A percentile compares a stretch with the other conserved stretches of the same genome.
phyloP scores from a whole-genome alignment of 2,329 filamentous ascomycete genomes.

The Didymella glomerata region DNA sequence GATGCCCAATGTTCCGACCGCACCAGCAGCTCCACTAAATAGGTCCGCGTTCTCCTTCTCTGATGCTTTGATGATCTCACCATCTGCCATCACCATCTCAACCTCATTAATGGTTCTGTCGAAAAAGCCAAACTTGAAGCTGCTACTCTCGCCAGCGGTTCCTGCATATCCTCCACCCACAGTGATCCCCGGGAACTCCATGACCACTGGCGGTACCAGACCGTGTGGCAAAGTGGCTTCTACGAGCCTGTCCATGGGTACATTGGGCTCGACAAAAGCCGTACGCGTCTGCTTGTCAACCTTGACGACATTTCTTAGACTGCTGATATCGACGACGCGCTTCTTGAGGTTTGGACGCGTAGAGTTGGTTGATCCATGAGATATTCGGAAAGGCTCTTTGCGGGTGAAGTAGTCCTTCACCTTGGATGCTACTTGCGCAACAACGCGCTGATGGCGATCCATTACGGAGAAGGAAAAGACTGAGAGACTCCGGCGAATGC shows the following conservation, averaged over 20 bases:
- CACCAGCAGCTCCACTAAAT: slow-evolving; percentile 71
- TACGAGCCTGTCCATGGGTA: slow-evolving; percentile 71
- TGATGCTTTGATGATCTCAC: slow-evolving; percentile 64
- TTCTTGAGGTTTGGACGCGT: slow-evolving; percentile 64
- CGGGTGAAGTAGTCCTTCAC: slow-evolving; percentile 61
- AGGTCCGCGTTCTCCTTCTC: slow-evolving; percentile 65
- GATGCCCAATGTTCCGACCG: slow-evolving; percentile 72
- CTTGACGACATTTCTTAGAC: slow-evolving; percentile 68
- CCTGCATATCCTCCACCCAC: slow-evolving; percentile 73
- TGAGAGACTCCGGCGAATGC: slow-evolving; percentile 20
- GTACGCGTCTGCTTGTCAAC: slow-evolving; percentile 64
- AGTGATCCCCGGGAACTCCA: slow-evolving; percentile 78
- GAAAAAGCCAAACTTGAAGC: slow-evolving; percentile 73
- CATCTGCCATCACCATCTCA: slow-evolving; percentile 71
- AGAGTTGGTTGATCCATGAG: slow-evolving; percentile 79
- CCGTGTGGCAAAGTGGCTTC: slow-evolving; percentile 64
- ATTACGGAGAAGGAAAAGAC: slow-evolving; percentile 29
- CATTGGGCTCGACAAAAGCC: slow-evolving; percentile 74
- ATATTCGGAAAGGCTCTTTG: slow-evolving; percentile 73
- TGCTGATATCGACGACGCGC: slow-evolving; percentile 70
- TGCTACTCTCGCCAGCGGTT: slow-evolving; percentile 73
- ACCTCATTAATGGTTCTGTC: slow-evolving; percentile 68
- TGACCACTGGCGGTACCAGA: slow-evolving; percentile 71
- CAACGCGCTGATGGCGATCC: slow-evolving; percentile 55
- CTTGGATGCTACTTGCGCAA: slow-evolving; percentile 56